These are phyloP conservation scores for Ilyonectria destructans DNA, from an alignment of 2,329 filamentous ascomycete species.

Conservation along the genomic window DNA sequence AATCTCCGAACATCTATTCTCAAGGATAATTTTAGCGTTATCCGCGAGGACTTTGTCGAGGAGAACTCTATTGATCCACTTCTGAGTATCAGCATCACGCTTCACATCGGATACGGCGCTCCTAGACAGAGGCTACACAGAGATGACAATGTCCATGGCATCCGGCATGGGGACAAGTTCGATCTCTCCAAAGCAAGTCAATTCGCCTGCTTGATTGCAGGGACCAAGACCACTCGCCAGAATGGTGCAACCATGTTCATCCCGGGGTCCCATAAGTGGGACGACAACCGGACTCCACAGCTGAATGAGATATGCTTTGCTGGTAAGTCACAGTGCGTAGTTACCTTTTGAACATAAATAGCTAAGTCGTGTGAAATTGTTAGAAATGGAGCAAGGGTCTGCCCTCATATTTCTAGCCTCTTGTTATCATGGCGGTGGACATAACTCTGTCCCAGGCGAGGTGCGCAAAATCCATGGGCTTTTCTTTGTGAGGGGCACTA, in stretches of 20 bases:
- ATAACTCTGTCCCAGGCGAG: conserved; percentile 2
- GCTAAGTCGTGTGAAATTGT: background rate
- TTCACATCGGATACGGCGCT: background rate
- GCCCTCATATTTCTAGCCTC: conserved; percentile 2
- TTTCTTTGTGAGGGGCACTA: conserved; percentile 2
- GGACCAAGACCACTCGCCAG: background rate
- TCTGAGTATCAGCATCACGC: conserved; percentile 9
- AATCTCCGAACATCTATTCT: background rate
- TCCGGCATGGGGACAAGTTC: background rate
- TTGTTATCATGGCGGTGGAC: conserved; percentile 5
- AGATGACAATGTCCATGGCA: conserved; percentile 3
- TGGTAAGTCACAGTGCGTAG: background rate
- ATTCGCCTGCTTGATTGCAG: conserved; percentile 3
- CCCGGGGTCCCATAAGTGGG: conserved; percentile 5
- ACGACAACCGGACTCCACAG: background rate
- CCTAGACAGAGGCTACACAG: conserved; percentile 1
- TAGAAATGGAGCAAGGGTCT: conserved; percentile 11
- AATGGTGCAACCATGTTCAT: conserved; percentile 6
- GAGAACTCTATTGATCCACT: background rate
- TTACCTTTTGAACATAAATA: background rate
- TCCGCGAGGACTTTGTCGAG: conserved; percentile 5
- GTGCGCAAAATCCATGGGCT: conserved; percentile 5
- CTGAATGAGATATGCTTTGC: conserved; percentile 4
- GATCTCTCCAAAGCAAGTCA: background rate
- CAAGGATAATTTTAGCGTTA: background rate